phyloP scores from a whole-genome alignment of 2,329 filamentous ascomycete species.

The Bisporella sp. region DNA sequence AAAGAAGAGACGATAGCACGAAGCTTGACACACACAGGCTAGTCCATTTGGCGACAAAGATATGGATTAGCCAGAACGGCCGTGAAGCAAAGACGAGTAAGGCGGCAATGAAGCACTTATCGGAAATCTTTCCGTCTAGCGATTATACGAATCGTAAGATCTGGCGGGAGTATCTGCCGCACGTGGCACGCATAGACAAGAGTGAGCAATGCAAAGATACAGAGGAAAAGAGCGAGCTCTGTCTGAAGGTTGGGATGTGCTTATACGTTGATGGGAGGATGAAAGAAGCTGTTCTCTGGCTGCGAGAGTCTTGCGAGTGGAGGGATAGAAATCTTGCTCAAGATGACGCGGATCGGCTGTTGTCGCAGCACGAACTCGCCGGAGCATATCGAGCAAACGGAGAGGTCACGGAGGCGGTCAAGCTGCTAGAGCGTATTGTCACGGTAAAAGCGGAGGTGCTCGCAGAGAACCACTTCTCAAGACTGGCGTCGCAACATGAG shows the following conservation, averaged over 20 bases:
- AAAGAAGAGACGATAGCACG: not conserved
- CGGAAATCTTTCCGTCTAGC: not conserved
- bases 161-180: constrained; percentile 2
- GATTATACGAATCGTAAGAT: not conserved
- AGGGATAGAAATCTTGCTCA: not conserved
- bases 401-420: too few species aligned
- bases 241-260: not conserved
- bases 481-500: too few species aligned
- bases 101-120: not conserved
- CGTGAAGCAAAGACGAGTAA: not conserved
- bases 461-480: too few species aligned
- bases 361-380: not conserved
- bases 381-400: not conserved
- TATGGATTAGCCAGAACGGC: too few species aligned
- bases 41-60: not conserved
- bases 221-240: not conserved
- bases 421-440: too few species aligned
- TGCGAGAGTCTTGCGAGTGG: not conserved
- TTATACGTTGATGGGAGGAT: not conserved
- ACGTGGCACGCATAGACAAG: not conserved
- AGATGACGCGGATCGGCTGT: not conserved
- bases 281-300: not conserved
- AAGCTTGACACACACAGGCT: constrained; percentile 3
- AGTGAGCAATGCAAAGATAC: not conserved
- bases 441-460: too few species aligned